Evolutionary conservation across 2,329 filamentous ascomycete species (phyloP).

Genomic region (Talaromyces sp.): DNA sequence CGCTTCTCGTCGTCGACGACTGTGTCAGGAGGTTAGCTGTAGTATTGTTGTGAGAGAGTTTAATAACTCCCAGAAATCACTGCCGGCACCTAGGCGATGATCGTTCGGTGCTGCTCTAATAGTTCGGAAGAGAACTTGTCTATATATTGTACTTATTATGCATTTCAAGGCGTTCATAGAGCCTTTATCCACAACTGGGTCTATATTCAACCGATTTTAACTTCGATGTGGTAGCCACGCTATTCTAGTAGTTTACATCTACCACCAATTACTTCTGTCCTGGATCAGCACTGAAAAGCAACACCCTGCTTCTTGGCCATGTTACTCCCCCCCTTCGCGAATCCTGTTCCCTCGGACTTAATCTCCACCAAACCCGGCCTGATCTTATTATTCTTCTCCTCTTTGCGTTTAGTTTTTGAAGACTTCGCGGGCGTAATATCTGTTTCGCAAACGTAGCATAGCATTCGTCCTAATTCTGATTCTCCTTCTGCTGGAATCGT

Average conservation of each 20-base stretch:
- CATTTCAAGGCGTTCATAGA: conserved; percentile 12
- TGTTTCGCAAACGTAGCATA: conserved; percentile 84
- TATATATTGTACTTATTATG: conserved; percentile 4
- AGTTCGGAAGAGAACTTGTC: not conserved
- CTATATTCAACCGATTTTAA: not conserved
- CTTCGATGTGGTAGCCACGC: too few relatives aligned
- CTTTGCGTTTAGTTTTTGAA: conserved; percentile 23
- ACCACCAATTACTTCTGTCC: too few relatives aligned
- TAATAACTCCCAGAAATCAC: conserved; percentile 53
- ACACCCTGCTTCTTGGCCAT: conserved; percentile 75
- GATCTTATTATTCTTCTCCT: conserved; percentile 49
- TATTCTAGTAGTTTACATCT: too few relatives aligned
- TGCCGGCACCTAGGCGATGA: conserved; percentile 16
- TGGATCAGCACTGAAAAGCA: conserved; percentile 70
- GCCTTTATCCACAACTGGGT: not conserved
- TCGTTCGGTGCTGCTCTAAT: not conserved
- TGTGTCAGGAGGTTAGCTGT: conserved; percentile 86
- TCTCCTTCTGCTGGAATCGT: conserved; percentile 43
- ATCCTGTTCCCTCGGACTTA: conserved; percentile 84
- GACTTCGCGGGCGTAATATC: conserved; percentile 56
- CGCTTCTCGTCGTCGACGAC: conserved; percentile 65
- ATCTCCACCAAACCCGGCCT: conserved; percentile 74
- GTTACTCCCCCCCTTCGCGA: conserved; percentile 81
- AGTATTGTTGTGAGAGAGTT: conserved; percentile 80
- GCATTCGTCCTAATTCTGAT: conserved; percentile 45